Evolutionary conservation across 176 grass and related monocot genomes (phyloP), one percentile per base, ranked within the genome.

Genomic region (Areca catechu): DNA sequence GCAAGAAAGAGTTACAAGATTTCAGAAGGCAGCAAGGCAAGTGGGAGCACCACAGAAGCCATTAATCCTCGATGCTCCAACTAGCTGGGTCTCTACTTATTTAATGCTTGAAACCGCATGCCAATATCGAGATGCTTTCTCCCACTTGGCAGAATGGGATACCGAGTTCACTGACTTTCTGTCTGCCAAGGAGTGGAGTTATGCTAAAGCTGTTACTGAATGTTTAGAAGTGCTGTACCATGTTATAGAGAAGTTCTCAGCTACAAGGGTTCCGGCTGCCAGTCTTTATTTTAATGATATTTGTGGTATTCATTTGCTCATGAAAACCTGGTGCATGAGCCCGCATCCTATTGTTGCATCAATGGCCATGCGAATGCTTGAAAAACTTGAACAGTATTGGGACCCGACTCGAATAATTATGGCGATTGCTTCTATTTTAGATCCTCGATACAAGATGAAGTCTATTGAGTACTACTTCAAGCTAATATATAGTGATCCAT

Each of bases 381-480:
- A 80, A 16, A 91, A 97, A 70, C 88, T 97, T 19, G 93, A 97
- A 62, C 68, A 71, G 4, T 88, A 85, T 69, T 97, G 93, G 93
- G 73, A 85, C 61, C 62, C 70, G 52, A 88, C 77, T 22, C 88
- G 85, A 70, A 86, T 63, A 64, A 71, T 91, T 47, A 92, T 88
- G 87, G 87, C 93, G 69, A 82, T 98, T 57, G 77, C 93, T 71
- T 98, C 93, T 63, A 84, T 98, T 79, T 82, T 98, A 56, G 93
- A 98, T 77, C 93, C 93, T 67, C 77, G 93, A 56, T 98, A 91
- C 62, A 98, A 98, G 83, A 98, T 98, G 93, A 98, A 98, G 74
- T 98, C 93, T 19, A 60, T 98, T 3, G 93, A 98, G 53, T 98
- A 98, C 66, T 98, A 88, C 71, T 98, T 85, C 77, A 84, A 83